Conservation (phyloP, 108 stramenopile genomes). For the Pinguiococcus pyrenoidosus region DNA sequence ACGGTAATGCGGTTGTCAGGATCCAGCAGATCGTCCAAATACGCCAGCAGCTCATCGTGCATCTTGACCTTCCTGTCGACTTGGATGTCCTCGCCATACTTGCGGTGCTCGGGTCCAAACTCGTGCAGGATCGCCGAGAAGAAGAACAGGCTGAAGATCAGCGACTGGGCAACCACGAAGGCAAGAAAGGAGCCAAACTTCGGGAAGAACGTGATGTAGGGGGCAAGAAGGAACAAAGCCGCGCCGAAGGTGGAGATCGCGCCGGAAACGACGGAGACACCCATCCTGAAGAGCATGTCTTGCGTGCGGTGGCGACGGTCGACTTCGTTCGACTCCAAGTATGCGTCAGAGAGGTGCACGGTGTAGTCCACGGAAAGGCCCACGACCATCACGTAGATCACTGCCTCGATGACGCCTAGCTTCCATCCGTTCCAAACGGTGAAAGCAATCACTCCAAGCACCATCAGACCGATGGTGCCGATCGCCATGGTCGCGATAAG, state of each 20-base stretch:
- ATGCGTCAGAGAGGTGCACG: not conserved
- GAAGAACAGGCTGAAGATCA: no score
- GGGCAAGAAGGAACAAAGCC: not conserved
- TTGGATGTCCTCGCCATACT: no score
- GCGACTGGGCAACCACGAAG: not conserved
- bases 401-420: not conserved
- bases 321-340: not conserved
- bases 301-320: not conserved
- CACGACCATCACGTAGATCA: not conserved
- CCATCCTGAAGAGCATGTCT: not conserved
- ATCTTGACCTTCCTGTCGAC: no score
- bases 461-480: not conserved
- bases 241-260: not conserved
- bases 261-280: not conserved
- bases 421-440: slow-evolving; percentile 3
- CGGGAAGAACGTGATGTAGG: not conserved
- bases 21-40: no score
- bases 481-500: not conserved
- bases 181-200: not conserved
- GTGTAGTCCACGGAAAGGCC: not conserved
- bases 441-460: slow-evolving; percentile 2
- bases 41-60: no score
- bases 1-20: no score
- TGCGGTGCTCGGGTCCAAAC: no score
- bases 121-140: no score